These are phyloP conservation scores for Suaeda aralocaspica DNA, from an alignment of 148 eudicot genomes.

Conservation along the genomic window DNA sequence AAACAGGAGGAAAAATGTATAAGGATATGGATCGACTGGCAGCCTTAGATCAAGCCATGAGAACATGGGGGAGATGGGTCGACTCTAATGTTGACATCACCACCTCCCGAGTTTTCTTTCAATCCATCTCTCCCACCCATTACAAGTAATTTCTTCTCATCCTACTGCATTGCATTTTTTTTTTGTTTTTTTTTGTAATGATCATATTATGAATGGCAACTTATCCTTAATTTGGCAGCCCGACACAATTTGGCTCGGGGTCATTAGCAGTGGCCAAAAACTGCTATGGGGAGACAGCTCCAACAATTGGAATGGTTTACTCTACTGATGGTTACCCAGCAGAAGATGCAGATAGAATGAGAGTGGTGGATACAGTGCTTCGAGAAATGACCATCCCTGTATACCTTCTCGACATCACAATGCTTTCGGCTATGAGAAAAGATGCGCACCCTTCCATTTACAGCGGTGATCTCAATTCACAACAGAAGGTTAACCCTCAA, in stretches of 20 bases:
- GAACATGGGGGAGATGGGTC: conserved; percentile 90
- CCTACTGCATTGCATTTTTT: too few species aligned
- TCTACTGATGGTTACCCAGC: conserved; percentile 36
- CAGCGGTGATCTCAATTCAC: conserved; percentile 65
- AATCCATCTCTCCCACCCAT: conserved; percentile 88
- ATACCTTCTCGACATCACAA: conserved; percentile 69
- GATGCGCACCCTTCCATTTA: conserved; percentile 94
- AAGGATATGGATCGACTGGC: conserved; percentile 74
- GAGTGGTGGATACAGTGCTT: conserved; percentile 44
- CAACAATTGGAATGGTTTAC: conserved; percentile 47
- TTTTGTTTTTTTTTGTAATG: too few species aligned
- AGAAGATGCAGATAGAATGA: conserved; percentile 44
- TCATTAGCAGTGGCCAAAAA: conserved; percentile 27
- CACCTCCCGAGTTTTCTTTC: conserved; percentile 64
- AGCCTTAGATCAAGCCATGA: conserved; percentile 65
- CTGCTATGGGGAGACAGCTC: conserved; percentile 79
- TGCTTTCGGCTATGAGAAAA: conserved; percentile 76
- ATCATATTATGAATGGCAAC: not conserved
- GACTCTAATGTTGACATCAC: conserved; percentile 52
- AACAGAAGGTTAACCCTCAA: conserved; percentile 63
- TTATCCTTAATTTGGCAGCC: conserved; percentile 37
- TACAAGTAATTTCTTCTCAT: conserved; percentile 42
- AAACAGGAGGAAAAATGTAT: conserved; percentile 53
- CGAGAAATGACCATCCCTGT: conserved; percentile 56
- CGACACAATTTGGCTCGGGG: conserved; percentile 34